phyloP scores from a whole-genome alignment of 2,329 filamentous ascomycete species.

The Fusarium decemcellulare region DNA sequence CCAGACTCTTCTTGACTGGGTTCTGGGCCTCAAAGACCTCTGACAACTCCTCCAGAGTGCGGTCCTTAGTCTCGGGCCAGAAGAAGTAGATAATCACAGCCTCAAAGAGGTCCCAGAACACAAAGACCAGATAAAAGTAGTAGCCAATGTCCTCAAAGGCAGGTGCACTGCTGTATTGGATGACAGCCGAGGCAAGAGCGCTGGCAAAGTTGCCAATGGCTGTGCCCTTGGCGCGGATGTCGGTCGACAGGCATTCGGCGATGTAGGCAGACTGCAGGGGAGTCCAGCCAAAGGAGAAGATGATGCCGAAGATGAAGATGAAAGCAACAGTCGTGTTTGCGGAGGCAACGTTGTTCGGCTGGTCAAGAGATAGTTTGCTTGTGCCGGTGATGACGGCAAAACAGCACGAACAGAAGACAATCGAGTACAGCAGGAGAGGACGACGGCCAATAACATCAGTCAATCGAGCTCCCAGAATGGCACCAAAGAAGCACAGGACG shows the following conservation, averaged over 20 bases:
- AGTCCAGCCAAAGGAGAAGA: slow-evolving; percentile 66
- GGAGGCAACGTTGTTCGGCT: slow-evolving; percentile 52
- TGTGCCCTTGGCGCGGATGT: slow-evolving; percentile 61
- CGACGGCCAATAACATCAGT: slow-evolving; percentile 72
- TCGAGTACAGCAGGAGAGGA: slow-evolving; percentile 64
- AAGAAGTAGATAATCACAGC: slow-evolving; percentile 63
- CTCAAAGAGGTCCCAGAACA: slow-evolving; percentile 62
- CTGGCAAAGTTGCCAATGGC: slow-evolving; percentile 59
- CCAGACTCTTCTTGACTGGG: slow-evolving; percentile 61
- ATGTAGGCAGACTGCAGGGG: slow-evolving; percentile 65
- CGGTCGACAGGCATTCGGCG: slow-evolving; percentile 61
- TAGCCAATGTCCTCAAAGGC: slow-evolving; percentile 60
- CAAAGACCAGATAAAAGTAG: slow-evolving; percentile 62
- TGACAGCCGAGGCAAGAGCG: slow-evolving; percentile 54
- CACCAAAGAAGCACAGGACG: slow-evolving; percentile 64
- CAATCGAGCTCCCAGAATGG: slow-evolving; percentile 67
- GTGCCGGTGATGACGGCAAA: slow-evolving; percentile 66
- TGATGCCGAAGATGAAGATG: slow-evolving; percentile 66
- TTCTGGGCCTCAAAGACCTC: slow-evolving; percentile 64
- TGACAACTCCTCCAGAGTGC: slow-evolving; percentile 67
- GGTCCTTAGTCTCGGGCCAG: slow-evolving; percentile 64
- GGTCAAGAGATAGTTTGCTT: slow-evolving; percentile 58
- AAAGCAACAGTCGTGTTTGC: slow-evolving; percentile 63
- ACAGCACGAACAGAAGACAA: slow-evolving; percentile 61
- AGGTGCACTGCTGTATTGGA: slow-evolving; percentile 61